These are phyloP conservation scores for Ceratocystiopsis minuta DNA, from an alignment of 2,329 filamentous ascomycete genomes.

Conservation along the genomic window DNA sequence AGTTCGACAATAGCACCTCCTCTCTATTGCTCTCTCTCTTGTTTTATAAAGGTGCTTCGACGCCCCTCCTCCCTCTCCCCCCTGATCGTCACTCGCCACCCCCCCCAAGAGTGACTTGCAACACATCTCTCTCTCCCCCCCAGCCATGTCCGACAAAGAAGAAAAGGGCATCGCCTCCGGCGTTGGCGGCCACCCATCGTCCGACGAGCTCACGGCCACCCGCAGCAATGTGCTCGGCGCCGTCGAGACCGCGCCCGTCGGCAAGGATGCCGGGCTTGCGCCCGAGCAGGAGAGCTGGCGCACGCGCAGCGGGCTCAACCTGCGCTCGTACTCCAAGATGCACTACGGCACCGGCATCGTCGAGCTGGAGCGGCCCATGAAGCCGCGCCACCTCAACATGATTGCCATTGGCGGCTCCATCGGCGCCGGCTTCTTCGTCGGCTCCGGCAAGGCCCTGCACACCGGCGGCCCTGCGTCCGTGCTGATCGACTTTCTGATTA, in stretches of 20 bases:
- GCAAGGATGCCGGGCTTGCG: slow-evolving; percentile 2
- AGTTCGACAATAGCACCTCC: too few relatives aligned
- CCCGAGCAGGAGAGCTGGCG: slow-evolving; percentile 14
- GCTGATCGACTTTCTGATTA: slow-evolving; percentile 32
- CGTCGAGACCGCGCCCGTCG: not conserved
- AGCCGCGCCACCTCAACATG: slow-evolving; percentile 11
- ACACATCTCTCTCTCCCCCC: too few relatives aligned
- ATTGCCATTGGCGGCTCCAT: slow-evolving; percentile 28
- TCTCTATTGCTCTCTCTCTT: too few relatives aligned
- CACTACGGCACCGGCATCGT: slow-evolving; percentile 17
- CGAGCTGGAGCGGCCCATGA: slow-evolving; percentile 19
- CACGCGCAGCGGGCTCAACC: slow-evolving; percentile 23
- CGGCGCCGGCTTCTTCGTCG: slow-evolving; percentile 44
- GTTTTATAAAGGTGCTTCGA: too few relatives aligned
- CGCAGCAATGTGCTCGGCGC: slow-evolving; percentile 1
- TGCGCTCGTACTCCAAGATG: slow-evolving; percentile 24
- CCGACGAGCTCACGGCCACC: not conserved
- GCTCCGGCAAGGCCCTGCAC: slow-evolving; percentile 31
- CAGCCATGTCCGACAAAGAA: slow-evolving; percentile 6
- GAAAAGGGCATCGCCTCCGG: not conserved
- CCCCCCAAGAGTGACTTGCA: too few relatives aligned
- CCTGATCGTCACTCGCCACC: too few relatives aligned
- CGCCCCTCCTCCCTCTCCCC: not conserved
- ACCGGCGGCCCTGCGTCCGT: slow-evolving; percentile 27
- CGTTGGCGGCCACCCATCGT: not conserved